Conservation (phyloP, 2,329 filamentous ascomycete species). For the Fusarium phyllophilum region DNA sequence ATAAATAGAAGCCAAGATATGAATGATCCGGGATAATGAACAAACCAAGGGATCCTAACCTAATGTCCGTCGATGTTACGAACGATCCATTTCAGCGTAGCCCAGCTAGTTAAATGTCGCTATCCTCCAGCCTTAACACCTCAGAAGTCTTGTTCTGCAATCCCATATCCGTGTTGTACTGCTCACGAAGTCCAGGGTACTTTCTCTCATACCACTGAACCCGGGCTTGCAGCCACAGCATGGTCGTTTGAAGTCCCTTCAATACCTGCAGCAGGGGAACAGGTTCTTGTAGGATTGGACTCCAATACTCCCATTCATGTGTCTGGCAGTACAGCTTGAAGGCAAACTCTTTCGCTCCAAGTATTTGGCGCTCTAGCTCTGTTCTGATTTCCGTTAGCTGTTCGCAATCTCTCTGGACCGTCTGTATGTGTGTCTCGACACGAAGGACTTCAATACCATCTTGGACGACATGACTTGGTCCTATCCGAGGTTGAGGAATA, state of each 20-base stretch:
- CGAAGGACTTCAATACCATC: not conserved
- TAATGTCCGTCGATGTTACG: not conserved
- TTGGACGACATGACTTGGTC: not conserved
- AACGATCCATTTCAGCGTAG: not conserved
- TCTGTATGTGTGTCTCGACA: not conserved
- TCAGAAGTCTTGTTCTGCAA: not conserved
- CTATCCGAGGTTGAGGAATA: not conserved
- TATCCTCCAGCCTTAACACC: not conserved
- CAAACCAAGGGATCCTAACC: not conserved
- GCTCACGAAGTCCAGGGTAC: not conserved
- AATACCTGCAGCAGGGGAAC: not conserved
- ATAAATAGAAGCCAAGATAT: not conserved
- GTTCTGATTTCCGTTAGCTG: not conserved
- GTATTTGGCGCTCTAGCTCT: not conserved
- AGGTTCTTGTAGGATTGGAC: not conserved
- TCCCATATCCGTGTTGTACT: not conserved
- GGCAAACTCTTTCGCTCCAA: not conserved
- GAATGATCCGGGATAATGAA: not conserved
- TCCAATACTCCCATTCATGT: not conserved
- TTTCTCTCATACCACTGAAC: slow-evolving; percentile 17
- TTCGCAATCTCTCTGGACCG: not conserved
- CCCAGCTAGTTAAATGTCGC: not conserved
- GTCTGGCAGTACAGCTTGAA: not conserved
- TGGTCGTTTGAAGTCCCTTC: not conserved
- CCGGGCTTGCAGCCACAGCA: slow-evolving; percentile 7